Conservation (phyloP, 805 yeast species). For the Ogataea chonburiensis region DNA sequence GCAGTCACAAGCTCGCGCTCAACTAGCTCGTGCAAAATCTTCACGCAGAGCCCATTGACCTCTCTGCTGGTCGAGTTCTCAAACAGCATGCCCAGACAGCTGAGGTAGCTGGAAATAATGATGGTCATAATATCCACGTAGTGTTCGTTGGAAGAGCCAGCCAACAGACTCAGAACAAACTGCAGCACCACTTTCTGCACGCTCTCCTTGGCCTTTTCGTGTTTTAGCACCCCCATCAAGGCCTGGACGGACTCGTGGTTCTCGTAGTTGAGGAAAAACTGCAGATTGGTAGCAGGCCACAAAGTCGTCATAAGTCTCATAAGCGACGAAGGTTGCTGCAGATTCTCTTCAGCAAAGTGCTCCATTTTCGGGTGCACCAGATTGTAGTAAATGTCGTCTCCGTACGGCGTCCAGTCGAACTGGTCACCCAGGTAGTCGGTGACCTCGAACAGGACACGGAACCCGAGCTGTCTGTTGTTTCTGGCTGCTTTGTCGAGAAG, state of each 20-base stretch:
- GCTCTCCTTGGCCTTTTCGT: constrained; percentile 60
- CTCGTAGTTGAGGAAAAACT: constrained; percentile 54
- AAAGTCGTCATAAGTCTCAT: constrained; percentile 63
- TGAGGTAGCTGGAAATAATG: constrained; percentile 57
- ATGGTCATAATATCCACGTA: constrained; percentile 51
- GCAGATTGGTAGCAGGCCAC: constrained; percentile 46
- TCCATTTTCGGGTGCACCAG: constrained; percentile 65
- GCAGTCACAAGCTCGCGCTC: constrained; percentile 59
- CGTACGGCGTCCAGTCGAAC: constrained; percentile 56
- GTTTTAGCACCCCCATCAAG: constrained; percentile 52
- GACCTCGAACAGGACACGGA: constrained; percentile 59
- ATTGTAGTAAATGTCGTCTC: constrained; percentile 47
- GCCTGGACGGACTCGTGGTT: constrained; percentile 54
- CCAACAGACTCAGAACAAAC: constrained; percentile 47
- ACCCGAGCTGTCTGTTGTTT: constrained; percentile 62
- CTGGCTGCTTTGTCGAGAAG: constrained; percentile 47
- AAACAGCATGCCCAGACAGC: constrained; percentile 50
- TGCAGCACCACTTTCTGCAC: constrained; percentile 58
- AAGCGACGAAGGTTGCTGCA: constrained; percentile 79
- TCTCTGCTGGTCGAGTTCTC: constrained; percentile 41
- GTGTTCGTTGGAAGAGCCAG: constrained; percentile 40
- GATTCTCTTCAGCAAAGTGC: constrained; percentile 70
- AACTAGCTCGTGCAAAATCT: constrained; percentile 50
- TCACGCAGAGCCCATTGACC: constrained; percentile 52
- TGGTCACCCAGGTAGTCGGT: constrained; percentile 51